Percentiles rank a stretch among this genome's conserved stretches.
These are phyloP conservation scores for Zoysia japonica DNA, from an alignment of 176 grass and related monocot genomes.

Conservation along the genomic window DNA sequence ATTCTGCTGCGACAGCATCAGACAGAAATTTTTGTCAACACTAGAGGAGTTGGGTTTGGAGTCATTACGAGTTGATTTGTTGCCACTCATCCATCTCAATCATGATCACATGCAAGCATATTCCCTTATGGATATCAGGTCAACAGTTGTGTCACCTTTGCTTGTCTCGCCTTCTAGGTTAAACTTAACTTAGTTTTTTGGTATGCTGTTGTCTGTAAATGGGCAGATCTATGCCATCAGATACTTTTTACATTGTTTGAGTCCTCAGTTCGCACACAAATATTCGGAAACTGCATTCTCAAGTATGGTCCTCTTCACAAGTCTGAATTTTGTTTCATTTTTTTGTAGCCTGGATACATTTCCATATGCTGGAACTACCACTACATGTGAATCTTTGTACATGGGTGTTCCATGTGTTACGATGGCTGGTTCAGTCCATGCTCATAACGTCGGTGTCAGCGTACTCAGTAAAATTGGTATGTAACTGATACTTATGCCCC, in stretches of 20 bases:
- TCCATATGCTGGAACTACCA: slow-evolving; percentile 98
- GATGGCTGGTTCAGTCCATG: slow-evolving; percentile 97
- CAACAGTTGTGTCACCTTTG: slow-evolving; percentile 8
- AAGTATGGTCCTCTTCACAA: not conserved
- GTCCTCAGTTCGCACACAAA: not conserved
- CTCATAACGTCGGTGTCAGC: slow-evolving; percentile 99
- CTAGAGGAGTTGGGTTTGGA: slow-evolving; percentile 86
- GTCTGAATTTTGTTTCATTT: slow-evolving; percentile 35
- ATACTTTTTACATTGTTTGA: slow-evolving; percentile 2
- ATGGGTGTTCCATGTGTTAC: slow-evolving; percentile 99
- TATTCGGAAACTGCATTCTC: slow-evolving; percentile 20
- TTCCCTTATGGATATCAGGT: slow-evolving; percentile 99
- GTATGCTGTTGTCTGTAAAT: not conserved
- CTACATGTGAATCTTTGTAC: slow-evolving; percentile 92
- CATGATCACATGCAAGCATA: slow-evolving; percentile 99
- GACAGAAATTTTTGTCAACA: slow-evolving; percentile 85
- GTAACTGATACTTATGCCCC: not conserved
- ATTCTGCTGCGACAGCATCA: slow-evolving; percentile 90
- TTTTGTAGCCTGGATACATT: slow-evolving; percentile 91
- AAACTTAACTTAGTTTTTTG: slow-evolving; percentile 4
- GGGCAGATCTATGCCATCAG: slow-evolving; percentile 18
- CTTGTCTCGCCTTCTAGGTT: slow-evolving; percentile 21
- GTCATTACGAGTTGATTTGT: slow-evolving; percentile 79
- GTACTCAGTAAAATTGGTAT: slow-evolving; percentile 91
- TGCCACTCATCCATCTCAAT: slow-evolving; percentile 96